Base-by-base conservation (phyloP, 2,329 filamentous ascomycete genomes). In the Scorias spongiosa region DNA sequence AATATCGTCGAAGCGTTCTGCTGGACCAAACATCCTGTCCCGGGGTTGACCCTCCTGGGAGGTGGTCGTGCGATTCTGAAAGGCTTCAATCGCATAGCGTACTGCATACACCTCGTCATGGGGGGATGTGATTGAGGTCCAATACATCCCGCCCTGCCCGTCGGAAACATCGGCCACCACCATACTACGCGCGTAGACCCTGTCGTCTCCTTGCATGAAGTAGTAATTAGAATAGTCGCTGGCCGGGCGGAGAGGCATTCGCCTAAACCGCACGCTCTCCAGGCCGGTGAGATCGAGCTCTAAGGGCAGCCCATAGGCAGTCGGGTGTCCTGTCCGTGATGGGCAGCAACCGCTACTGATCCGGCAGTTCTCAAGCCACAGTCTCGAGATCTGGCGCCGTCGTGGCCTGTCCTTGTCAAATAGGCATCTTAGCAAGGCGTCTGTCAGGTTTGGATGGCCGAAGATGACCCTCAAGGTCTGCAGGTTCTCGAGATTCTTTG, bases 341-440 rank as follows among this genome's bases (percentile, higher is more conserved):
- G 11, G 3, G 32, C 26, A 52, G 48, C 38, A 40, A 1, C 50
- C 55, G 5, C 57, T 55, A 9, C 57, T 53, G 37, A 66, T 50
- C 12, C 59, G 61, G 45, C 63, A 66, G 42, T 62, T 67, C 43
- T 70, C 67, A 3, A 70, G 53, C 67, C 67, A 70, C 5, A 70
- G 57, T 42, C 56, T 63, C 10, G 61, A 57, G 11, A 69, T 46
- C 2, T 58, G 58, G 7, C 54, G 48, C 14, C 48, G 48, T 2
- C 55, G 54, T 10, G 54, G 48, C 14, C 61, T 50, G 2, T 44
- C 17, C 11, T 52, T 51, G 38, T 64, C 57, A 26, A 70, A 58
- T 46, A 69, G 62, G 26, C 61, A 62, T 2, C 60, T 49, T 8
- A 70, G 37, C 10, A 70, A 54, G 5, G 53, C 58, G 20, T 60